Base-by-base conservation (phyloP, 192 early-diverging fungal species). In the Coemansia sp. region DNA sequence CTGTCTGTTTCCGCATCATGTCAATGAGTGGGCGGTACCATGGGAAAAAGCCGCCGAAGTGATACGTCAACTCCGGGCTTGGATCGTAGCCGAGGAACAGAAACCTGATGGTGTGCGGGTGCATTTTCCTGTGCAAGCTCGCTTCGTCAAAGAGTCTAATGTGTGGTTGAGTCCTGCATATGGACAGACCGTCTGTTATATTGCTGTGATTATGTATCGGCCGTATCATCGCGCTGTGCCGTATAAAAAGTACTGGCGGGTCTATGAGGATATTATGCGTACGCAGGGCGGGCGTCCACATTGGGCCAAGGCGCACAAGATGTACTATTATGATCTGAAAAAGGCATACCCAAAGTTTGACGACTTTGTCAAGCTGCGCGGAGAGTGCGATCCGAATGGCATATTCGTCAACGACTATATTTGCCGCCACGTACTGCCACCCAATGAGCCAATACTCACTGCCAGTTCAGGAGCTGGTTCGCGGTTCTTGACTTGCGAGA, bases 341-440 rank as follows among this genome's bases (percentile, higher is more conserved):
- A 62, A 73, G 16, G 69, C 83, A 0, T 94, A 94, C 67, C 92
- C 92, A 8, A 86, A 84, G 65, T 87, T 92, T 65, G 51, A 77
- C 24, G 82, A 87, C 36, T 94, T 92, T 74, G 46, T 84, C 24
- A 40, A 66, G 43, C 68, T 92, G 31, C 86, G 90, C 18, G 47
- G 79, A 20, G 34, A 71, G 51, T 67, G 91, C 65, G 92, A 94
- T 82, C 92, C 92, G 0, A 63, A 88, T 24, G 86, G 87, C 49
- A 73, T 92, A 27, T 92, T 94, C 78, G 70, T 92, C 40, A 94
- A 94, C 61, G 82, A 90, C 49, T 92, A 94, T 62, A 77, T 94
- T 1, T 67, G 80, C 3, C 72, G 90, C 38, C 91, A 92, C 59
- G 22, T 93, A 1, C 52, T 84, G 41, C 73, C 81, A n/a, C 81